Percentiles rank a stretch among this genome's conserved stretches.
These are phyloP conservation scores for Dendrostoma leiphaemia DNA, from an alignment of 2,329 filamentous ascomycete genomes.

Conservation along the genomic window DNA sequence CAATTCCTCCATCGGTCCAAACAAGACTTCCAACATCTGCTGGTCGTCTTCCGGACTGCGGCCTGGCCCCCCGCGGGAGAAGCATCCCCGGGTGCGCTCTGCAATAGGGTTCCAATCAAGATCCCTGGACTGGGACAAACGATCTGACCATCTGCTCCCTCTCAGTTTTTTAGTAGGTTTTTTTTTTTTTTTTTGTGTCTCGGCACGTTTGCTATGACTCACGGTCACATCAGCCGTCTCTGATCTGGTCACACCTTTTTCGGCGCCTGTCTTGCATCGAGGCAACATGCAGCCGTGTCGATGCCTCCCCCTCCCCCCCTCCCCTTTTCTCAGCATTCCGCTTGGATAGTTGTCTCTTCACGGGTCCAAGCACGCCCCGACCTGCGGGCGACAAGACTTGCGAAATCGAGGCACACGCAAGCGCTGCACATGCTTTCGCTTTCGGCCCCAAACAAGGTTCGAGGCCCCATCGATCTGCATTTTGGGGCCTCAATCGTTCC, in stretches of 20 bases:
- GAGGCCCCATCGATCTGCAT: not conserved
- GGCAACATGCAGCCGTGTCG: not conserved
- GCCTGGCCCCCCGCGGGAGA: conserved; percentile 4
- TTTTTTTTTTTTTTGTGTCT: too few relatives aligned
- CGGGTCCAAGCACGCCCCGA: not conserved
- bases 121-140: conserved; percentile 8
- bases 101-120: conserved; percentile 16
- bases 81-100: conserved; percentile 6
- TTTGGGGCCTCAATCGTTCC: not conserved
- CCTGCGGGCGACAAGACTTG: not conserved
- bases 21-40: not conserved
- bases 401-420: not conserved
- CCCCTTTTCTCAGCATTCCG: not conserved
- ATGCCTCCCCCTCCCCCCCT: not conserved
- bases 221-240: conserved; percentile 5
- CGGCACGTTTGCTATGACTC: conserved; percentile 16
- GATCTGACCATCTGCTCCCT: conserved; percentile 10
- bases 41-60: not conserved
- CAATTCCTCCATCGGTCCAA: not conserved
- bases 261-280: conserved; percentile 7
- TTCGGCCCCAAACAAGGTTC: not conserved
- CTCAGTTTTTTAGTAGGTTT: too few relatives aligned
- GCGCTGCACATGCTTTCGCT: not conserved
- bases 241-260: conserved; percentile 3
- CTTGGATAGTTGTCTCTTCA: not conserved